Evolutionary conservation across 2,329 filamentous ascomycete genomes (phyloP).

Genomic region (Triangularia verruculosa): DNA sequence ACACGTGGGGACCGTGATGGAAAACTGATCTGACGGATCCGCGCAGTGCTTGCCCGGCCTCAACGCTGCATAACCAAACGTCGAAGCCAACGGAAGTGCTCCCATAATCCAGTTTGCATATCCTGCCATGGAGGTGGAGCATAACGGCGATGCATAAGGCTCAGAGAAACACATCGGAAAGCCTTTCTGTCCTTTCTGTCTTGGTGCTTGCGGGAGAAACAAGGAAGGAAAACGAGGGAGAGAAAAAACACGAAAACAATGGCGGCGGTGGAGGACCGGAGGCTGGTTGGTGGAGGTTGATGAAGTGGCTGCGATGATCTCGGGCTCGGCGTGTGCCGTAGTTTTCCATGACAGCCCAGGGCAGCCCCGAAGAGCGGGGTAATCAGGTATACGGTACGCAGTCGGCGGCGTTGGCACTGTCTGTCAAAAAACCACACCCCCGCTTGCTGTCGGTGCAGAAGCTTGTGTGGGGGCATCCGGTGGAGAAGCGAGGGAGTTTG

Average conservation of each 20-base stretch:
- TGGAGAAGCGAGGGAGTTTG: constrained; percentile 9
- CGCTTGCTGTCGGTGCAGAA: constrained; percentile 5
- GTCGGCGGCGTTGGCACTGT: neutral
- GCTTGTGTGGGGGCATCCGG: constrained; percentile 6
- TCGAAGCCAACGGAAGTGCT: neutral
- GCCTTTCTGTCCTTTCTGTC: no score
- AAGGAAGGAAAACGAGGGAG: neutral
- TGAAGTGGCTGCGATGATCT: constrained; percentile 10
- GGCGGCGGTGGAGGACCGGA: neutral
- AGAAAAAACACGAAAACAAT: neutral
- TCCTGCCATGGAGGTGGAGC: neutral
- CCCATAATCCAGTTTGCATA: neutral
- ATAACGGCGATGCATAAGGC: neutral
- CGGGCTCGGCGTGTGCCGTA: constrained; percentile 13
- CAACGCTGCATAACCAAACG: neutral
- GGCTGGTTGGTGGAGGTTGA: neutral
- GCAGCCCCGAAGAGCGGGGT: constrained; percentile 8
- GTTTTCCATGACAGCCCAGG: no score
- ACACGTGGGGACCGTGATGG: constrained; percentile 8
- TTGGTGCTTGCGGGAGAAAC: neutral
- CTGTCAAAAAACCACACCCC: neutral
- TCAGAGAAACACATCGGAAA: neutral
- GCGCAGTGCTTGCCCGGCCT: neutral
- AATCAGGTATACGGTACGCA: neutral
- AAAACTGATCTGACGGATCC: neutral